Evolutionary conservation across 139 green algal genomes (phyloP).

Genomic region (Spirogloea muscicola): DNA sequence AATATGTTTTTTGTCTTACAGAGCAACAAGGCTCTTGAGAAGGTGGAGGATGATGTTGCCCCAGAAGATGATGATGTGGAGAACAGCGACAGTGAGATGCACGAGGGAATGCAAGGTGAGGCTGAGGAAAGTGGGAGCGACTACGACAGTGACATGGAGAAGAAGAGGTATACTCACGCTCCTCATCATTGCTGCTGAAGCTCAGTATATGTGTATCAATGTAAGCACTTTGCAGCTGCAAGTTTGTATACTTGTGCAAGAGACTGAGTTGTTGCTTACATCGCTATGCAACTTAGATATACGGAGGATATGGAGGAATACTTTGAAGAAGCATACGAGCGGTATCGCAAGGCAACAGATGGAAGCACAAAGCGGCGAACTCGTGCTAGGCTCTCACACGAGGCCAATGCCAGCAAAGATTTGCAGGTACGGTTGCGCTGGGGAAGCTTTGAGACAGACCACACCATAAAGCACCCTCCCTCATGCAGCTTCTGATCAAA

Average conservation of each 20-base stretch:
- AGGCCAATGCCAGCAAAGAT: no score
- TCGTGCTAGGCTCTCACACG: slow-evolving; percentile 24
- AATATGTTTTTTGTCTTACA: slow-evolving; percentile 5
- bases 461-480: no score
- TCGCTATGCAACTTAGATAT: no score
- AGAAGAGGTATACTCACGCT: no score
- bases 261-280: no score
- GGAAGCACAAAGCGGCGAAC: slow-evolving; percentile 12
- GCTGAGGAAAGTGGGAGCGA: slow-evolving; percentile 15
- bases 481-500: no score
- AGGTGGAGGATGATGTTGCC: slow-evolving; percentile 1
- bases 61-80: slow-evolving; percentile 19
- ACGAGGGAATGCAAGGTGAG: not conserved
- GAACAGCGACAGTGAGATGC: not conserved
- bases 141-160: slow-evolving; percentile 15
- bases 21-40: slow-evolving; percentile 16
- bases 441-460: no score
- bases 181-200: no score
- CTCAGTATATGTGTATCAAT: no score
- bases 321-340: slow-evolving; percentile 79
- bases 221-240: no score
- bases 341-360: slow-evolving; percentile 63
- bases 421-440: no score
- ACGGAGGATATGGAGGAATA: slow-evolving; percentile 67
- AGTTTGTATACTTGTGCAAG: no score